Conservation (phyloP, 176 grass and related monocot genomes). For the Eragrostis curvula region DNA sequence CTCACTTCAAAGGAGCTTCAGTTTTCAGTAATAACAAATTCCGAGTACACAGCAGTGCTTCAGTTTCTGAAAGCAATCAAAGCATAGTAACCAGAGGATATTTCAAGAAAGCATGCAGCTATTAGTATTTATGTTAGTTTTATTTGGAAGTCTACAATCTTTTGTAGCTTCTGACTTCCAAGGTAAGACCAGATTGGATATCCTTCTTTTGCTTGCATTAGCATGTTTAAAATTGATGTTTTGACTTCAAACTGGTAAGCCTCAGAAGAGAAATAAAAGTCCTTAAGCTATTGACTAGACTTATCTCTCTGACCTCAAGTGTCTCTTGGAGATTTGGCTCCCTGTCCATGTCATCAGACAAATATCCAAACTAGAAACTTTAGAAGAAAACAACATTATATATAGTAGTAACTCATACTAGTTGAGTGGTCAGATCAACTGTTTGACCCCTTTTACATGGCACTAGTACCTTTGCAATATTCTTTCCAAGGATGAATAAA, state of each 20-base stretch:
- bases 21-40: slow-evolving; percentile 10
- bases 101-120: slow-evolving; percentile 45
- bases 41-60: slow-evolving; percentile 7
- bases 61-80: slow-evolving; percentile 34
- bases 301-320: slow-evolving; percentile 17
- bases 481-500: background rate
- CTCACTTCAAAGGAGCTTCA: slow-evolving; percentile 1
- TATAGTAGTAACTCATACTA: background rate
- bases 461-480: slow-evolving; percentile 22
- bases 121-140: slow-evolving; percentile 45
- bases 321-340: background rate
- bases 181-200: slow-evolving; percentile 41
- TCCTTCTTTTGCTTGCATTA: slow-evolving; percentile 1
- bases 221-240: background rate
- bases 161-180: slow-evolving; percentile 39
- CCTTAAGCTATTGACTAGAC: slow-evolving; percentile 14
- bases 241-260: background rate
- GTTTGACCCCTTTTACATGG: background rate
- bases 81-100: background rate
- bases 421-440: background rate
- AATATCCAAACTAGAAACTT: slow-evolving; percentile 16
- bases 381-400: slow-evolving; percentile 6
- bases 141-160: slow-evolving; percentile 42
- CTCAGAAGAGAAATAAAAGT: background rate
- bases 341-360: slow-evolving; percentile 23